Percentiles rank a stretch among this genome's conserved stretches.
phyloP scores from a whole-genome alignment of 1,139 yeast genomes.

The Geotrichum cucujoidarum region DNA sequence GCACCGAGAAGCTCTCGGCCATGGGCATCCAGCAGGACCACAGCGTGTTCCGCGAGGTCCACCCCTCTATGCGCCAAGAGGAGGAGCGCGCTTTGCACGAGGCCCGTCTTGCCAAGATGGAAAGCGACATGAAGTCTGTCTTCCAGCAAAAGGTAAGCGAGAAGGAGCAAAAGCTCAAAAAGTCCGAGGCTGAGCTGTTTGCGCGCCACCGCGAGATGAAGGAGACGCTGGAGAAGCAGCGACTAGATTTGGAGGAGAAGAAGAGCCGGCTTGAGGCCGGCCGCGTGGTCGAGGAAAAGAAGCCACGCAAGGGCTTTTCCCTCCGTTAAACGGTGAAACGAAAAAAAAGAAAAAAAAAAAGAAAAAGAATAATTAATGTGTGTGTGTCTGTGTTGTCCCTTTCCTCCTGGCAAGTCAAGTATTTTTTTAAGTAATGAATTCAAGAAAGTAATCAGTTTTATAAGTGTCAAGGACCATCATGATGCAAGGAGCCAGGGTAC shows the following conservation, averaged over 20 bases:
- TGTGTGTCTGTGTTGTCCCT: too few species aligned
- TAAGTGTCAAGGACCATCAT: too few species aligned
- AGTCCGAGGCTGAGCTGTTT: slow-evolving; percentile 94
- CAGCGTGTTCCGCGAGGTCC: slow-evolving; percentile 87
- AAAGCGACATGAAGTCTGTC: slow-evolving; percentile 92
- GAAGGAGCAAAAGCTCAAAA: slow-evolving; percentile 95
- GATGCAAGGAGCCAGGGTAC: too few species aligned
- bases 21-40: slow-evolving; percentile 94
- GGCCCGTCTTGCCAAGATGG: slow-evolving; percentile 90
- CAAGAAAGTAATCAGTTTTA: too few species aligned
- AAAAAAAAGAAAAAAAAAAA: not conserved
- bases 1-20: slow-evolving; percentile 71
- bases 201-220: slow-evolving; percentile 96
- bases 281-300: slow-evolving; percentile 53
- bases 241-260: slow-evolving; percentile 85
- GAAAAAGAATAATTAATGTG: not conserved
- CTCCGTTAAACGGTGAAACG: slow-evolving; percentile 38
- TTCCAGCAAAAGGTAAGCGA: slow-evolving; percentile 96
- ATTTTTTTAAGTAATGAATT: too few species aligned
- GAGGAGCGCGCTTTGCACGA: slow-evolving; percentile 93
- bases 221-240: slow-evolving; percentile 84
- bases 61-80: slow-evolving; percentile 87
- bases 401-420: too few species aligned
- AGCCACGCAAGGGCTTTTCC: slow-evolving; percentile 52
- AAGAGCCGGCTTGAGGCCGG: slow-evolving; percentile 77